Conservation (phyloP, 805 yeast species). For the Wickerhamomyces queroliae region DNA sequence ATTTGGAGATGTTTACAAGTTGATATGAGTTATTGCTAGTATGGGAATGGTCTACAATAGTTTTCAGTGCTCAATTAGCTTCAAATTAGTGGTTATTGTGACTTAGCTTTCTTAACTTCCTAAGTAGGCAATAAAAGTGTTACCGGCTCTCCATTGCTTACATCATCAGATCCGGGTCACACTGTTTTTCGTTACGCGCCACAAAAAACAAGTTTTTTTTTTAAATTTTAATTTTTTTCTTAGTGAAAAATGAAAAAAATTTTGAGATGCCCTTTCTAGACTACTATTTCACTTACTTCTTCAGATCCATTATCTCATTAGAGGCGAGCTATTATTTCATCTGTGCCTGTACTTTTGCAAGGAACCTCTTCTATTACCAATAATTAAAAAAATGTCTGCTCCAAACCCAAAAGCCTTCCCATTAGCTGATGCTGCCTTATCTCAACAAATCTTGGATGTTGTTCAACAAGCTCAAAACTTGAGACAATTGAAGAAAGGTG, state of each 20-base stretch:
- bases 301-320: conserved; percentile 4
- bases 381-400: conserved; percentile 54
- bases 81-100: too few species aligned
- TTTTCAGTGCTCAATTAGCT: too few species aligned
- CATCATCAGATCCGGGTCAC: too few species aligned
- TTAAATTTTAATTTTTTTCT: neutral
- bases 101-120: too few species aligned
- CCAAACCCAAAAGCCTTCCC: conserved; percentile 99
- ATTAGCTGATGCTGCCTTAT: conserved; percentile 89
- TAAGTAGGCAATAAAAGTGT: too few species aligned
- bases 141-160: too few species aligned
- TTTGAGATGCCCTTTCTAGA: neutral
- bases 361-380: conserved; percentile 32
- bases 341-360: conserved; percentile 24
- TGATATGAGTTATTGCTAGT: too few species aligned
- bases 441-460: conserved; percentile 96
- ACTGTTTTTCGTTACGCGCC: neutral
- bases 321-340: conserved; percentile 23
- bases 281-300: neutral
- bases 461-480: conserved; percentile 97
- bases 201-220: neutral
- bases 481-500: conserved; percentile 99
- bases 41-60: too few species aligned
- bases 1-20: too few species aligned
- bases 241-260: neutral